Base-by-base conservation (phyloP, 257 asterid species). In the Marsdenia floribunda region DNA sequence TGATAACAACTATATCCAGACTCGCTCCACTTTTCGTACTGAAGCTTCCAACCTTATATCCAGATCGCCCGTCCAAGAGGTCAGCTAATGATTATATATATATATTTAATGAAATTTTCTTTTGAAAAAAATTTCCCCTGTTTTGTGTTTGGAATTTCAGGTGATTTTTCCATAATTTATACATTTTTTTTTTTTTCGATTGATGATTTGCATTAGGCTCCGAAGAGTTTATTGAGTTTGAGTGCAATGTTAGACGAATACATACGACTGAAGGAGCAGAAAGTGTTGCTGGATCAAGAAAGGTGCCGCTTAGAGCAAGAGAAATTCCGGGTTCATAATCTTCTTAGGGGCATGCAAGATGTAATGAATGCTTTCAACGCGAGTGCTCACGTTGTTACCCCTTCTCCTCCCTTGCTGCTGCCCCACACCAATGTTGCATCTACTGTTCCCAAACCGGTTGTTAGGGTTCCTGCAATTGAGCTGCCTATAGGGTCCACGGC, bases 241-340 rank as follows among this genome's bases (percentile, higher is more conserved):
- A 90, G 87, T 18, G 91, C 84, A 42, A 90, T 94, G 75, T 75
- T 94, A 86, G 97, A 94, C 22, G 99, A 94, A 82, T 94, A 94
- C 80, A 86, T 94, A 35, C 68, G 88, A 15, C 44, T 94, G 80
- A 94, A 94, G 89, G 99, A 86, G 80, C 94, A 87, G 81, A 94
- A 89, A 79, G 88, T 94, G 82, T 70, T 63, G 37, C 35, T 92
- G 74, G 96, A 94, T 37, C 96, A 90, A 24, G 98, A 92, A 72
- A 89, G 87, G 53, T 68, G 85, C 29, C 91, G 93, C 54, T 37
- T 88, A 87, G 97, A 92, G 71, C 93, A 87, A 72, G 99, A 94
- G 73, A 89, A 86, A 71, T 35, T 80, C 44, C 86, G 97, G 53
- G 88, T 92, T 64, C 90, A 88, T 76, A 88, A 80, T 82, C 84